Base-by-base conservation (phyloP, 2,329 filamentous ascomycete genomes). In the Onygena corvina region DNA sequence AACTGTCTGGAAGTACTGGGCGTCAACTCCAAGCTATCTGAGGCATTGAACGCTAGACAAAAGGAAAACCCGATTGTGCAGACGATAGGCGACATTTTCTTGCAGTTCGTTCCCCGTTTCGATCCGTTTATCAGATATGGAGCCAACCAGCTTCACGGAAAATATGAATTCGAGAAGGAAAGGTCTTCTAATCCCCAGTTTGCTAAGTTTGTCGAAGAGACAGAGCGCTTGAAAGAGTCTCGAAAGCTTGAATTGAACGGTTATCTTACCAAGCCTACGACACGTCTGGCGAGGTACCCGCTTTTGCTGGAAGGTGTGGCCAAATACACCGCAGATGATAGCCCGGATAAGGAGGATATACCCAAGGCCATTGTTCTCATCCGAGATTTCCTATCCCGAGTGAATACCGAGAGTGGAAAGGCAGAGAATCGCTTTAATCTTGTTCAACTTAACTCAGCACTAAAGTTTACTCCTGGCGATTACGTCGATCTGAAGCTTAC, bases 161-260 rank as follows among this genome's bases (percentile, higher is more conserved):
- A 98, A 66, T 95, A 90, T 61, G 92, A 95, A 63, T 98, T 96
- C 63, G 92, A 98, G 67, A 92, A 92, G 60, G 92, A 98, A 69
- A 86, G 92, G 58, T 83, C 84, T 12, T 77, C 81, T 50, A 98
- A 98, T 60, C 77, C 82, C 1, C 79, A 78, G 34, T 98, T 98
- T 64, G 74, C 83, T 47, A 86, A 84, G 60, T 95, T 96, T 58
- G 92, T 96, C 21, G 92, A 98, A 56, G 89, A 96, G 65, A 94
- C 93, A 4, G 92, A 98, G 67, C 77, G 92, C 51, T 79, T 94
- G 58, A 95, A 95, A 65, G 92, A 98, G 66, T 96, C 90, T 4
- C 80, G 92, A 55, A 98, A 98, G 68, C 75, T 98, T 42, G 92
- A 98, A 67, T 73, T 98, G 52, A 98, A 98, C 65, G 92, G 92